A percentile compares a stretch with the other conserved stretches of the same genome.
Conservation (phyloP, 805 yeast species). For the Saturnispora besseyi region DNA sequence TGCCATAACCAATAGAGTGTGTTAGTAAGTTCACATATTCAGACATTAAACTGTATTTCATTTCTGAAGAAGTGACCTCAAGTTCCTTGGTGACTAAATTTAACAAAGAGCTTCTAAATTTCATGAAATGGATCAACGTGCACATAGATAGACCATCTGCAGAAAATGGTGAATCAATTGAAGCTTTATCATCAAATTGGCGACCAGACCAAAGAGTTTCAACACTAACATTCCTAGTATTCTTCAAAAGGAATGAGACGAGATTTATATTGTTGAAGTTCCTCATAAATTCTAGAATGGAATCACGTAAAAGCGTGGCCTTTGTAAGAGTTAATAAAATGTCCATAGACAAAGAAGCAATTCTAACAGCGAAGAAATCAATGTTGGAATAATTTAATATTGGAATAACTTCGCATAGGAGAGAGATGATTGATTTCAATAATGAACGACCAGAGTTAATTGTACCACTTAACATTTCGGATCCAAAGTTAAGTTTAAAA, state of each 20-base stretch:
- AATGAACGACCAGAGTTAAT: constrained; percentile 47
- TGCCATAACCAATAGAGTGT: constrained; percentile 37
- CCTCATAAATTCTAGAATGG: constrained; percentile 46
- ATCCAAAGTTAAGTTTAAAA: constrained; percentile 40
- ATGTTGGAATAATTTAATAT: constrained; percentile 32
- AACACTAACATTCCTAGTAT: constrained; percentile 46
- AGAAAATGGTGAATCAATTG: constrained; percentile 27
- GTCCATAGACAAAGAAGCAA: constrained; percentile 52
- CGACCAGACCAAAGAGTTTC: constrained; percentile 47
- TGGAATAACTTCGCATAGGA: constrained; percentile 41
- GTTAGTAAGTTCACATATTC: constrained; percentile 47
- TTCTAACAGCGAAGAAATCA: constrained; percentile 45
- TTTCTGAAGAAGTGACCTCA: constrained; percentile 37
- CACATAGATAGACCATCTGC: constrained; percentile 34
- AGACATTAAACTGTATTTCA: constrained; percentile 36
- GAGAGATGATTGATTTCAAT: constrained; percentile 42
- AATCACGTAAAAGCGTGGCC: constrained; percentile 42
- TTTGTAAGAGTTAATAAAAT: constrained; percentile 54
- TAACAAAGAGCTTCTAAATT: constrained; percentile 49
- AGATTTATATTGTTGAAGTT: constrained; percentile 33
- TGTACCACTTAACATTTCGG: constrained; percentile 34
- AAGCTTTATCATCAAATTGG: constrained; percentile 36
- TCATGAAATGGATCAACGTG: constrained; percentile 52
- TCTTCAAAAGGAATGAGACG: constrained; percentile 40
- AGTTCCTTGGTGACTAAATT: constrained; percentile 66